phyloP scores from a whole-genome alignment of 1,139 yeast genomes.

The Scheffersomyces lignicola region DNA sequence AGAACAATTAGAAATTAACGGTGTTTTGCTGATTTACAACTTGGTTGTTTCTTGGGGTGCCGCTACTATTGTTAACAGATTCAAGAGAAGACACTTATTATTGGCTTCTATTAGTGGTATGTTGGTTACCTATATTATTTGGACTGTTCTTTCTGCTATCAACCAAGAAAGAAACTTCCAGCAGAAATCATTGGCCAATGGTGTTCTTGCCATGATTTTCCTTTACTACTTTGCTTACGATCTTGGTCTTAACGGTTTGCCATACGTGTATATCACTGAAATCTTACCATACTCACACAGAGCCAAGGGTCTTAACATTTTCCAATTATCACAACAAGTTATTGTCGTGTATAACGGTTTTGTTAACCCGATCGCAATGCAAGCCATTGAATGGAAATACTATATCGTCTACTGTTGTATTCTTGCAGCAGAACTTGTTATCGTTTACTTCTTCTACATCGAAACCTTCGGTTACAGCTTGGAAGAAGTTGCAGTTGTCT shows the following conservation, averaged over 20 bases:
- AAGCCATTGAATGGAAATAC: slow-evolving; percentile 58
- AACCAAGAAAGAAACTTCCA: slow-evolving; percentile 37
- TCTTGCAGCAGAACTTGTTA: slow-evolving; percentile 34
- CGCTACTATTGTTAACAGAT: slow-evolving; percentile 27
- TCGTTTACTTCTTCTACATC: slow-evolving; percentile 45
- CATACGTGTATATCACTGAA: slow-evolving; percentile 41
- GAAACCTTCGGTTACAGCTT: slow-evolving; percentile 55
- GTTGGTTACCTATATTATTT: slow-evolving; percentile 38
- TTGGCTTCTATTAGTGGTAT: slow-evolving; percentile 33
- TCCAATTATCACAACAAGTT: slow-evolving; percentile 26
- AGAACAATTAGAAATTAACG: slow-evolving; percentile 48
- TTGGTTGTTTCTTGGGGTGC: slow-evolving; percentile 33
- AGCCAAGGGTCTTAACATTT: slow-evolving; percentile 44
- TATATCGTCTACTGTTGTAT: slow-evolving; percentile 53
- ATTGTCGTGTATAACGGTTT: slow-evolving; percentile 33
- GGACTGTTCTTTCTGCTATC: slow-evolving; percentile 40
- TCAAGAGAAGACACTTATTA: slow-evolving; percentile 49
- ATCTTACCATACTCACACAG: slow-evolving; percentile 46
- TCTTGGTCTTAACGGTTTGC: slow-evolving; percentile 42
- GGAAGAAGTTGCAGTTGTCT: slow-evolving; percentile 53
- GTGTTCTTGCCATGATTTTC: slow-evolving; percentile 48
- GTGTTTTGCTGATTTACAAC: slow-evolving; percentile 43
- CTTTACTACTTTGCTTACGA: slow-evolving; percentile 39
- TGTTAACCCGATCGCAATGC: slow-evolving; percentile 63
- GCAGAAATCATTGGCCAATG: slow-evolving; percentile 36